Evolutionary conservation across 805 yeast species (phyloP).

Genomic region (Komagataella phaffii): DNA sequence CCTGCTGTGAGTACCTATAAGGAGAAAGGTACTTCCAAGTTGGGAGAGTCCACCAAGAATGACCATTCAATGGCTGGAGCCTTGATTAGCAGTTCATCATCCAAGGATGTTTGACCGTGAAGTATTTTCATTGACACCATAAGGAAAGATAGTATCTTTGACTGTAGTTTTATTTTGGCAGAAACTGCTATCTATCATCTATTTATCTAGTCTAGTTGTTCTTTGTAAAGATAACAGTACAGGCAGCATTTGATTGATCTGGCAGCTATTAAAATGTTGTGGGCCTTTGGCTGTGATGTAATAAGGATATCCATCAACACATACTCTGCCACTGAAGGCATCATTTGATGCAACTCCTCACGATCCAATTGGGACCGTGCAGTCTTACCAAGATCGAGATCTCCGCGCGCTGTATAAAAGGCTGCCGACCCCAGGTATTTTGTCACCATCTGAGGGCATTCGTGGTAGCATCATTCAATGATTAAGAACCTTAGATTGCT

Average conservation of each 20-base stretch:
- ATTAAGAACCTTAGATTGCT: conserved; percentile 46
- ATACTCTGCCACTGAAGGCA: not conserved
- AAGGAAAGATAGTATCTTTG: not conserved
- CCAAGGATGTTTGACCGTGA: not conserved
- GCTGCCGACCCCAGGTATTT: not conserved
- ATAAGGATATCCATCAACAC: too few species aligned
- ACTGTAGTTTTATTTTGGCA: not conserved
- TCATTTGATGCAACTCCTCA: not conserved
- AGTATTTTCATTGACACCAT: not conserved
- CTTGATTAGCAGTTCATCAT: conserved; percentile 20
- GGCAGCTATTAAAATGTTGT: too few species aligned
- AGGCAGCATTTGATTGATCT: too few species aligned
- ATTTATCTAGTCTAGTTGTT: not conserved
- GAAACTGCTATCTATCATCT: too few species aligned
- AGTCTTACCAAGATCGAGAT: not conserved
- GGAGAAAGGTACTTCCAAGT: conserved; percentile 75
- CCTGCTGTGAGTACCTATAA: conserved; percentile 97
- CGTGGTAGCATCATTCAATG: not conserved
- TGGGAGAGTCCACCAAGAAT: conserved; percentile 33
- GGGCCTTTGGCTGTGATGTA: too few species aligned
- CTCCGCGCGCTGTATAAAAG: not conserved
- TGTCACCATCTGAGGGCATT: not conserved
- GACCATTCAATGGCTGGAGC: conserved; percentile 31
- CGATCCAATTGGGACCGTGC: not conserved
- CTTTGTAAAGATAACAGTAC: not conserved